Evolutionary conservation across 208 protist genomes (phyloP).

Genomic region (Naegleria fowleri): DNA sequence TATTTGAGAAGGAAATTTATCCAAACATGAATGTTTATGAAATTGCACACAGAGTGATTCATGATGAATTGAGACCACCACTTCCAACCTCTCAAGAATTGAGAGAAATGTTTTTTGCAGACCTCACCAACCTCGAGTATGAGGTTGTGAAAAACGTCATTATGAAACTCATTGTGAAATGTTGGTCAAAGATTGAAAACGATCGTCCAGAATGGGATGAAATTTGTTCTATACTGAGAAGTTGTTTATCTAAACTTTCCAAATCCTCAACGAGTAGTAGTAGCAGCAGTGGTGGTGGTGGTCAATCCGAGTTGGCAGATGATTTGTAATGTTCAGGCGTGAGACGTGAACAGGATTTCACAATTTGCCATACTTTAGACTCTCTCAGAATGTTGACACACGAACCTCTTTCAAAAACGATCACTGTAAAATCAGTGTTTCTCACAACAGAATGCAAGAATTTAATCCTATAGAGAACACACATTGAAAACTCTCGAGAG

Average conservation of each 20-base stretch:
- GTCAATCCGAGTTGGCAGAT: too few species aligned
- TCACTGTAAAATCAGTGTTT: too few species aligned
- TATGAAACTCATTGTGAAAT: neutral
- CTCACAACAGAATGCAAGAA: too few species aligned
- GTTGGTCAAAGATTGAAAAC: neutral
- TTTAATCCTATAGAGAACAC: too few species aligned
- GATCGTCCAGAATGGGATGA: neutral
- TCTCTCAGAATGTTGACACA: too few species aligned
- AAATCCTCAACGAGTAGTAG: neutral
- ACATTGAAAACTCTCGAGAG: too few species aligned
- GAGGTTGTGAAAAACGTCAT: neutral
- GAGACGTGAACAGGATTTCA: too few species aligned
- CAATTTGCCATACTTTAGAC: too few species aligned
- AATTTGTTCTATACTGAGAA: neutral
- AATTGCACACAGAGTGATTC: neutral
- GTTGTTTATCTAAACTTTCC: neutral
- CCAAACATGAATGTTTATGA: neutral
- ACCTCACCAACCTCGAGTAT: neutral
- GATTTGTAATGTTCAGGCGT: too few species aligned
- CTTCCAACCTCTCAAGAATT: neutral
- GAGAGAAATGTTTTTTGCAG: neutral
- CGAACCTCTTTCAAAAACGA: too few species aligned
- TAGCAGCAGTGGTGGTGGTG: too few species aligned
- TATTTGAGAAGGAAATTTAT: constrained; percentile 3
- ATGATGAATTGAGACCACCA: neutral